Evolutionary conservation across 2,329 filamentous ascomycete genomes (phyloP), one percentile per base, ranked within the genome.

Genomic region (Fusarium sp.): DNA sequence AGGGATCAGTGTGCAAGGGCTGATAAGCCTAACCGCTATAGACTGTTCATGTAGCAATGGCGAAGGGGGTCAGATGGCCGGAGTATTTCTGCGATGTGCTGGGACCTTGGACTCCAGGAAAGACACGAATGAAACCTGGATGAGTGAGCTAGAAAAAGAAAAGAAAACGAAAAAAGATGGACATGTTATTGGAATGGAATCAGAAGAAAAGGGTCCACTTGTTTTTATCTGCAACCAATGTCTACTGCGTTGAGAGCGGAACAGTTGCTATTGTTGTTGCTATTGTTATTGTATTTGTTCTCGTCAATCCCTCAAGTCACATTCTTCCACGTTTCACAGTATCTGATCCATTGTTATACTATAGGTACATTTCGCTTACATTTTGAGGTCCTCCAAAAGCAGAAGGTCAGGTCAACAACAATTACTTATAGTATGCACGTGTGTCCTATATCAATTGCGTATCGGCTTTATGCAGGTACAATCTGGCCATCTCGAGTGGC

Each of bases 401-500:
- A 67, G 57, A 67, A 67, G 63, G 54, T 57, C 52, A 26, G 34
- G 45, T 42, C 30, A 38, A 31, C 30, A 47, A 44, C n/a, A 37
- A 49, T 30, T 33, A 23, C 23, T 23, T 23, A 41, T 34, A 42
- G 26, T 28, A 57, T 54, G 65, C 62, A 69, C 57, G 62, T 72
- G 65, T 72, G 65, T 70, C 62, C 65, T 61, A 65, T 51, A 59
- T 65, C 37, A 47, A 34, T 65, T 42, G 33, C 54, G 51, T 30
- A 57, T 69, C 62, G 63, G 57, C 71, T 51, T 65, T 26, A 70
- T 73, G 71, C 71, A 73, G 71, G 71, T 73, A 73, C 71, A 64
- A 73, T 73, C 71, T 73, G 50, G 59, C 69, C 66, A 66, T 72
- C 57, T 68, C 53, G 38, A 68, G 57, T 72, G 61, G 58, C 62